Percentiles rank a stretch among this genome's conserved stretches.
Conservation (phyloP, 2,329 filamentous ascomycete genomes). For the Monosporascus sp. region DNA sequence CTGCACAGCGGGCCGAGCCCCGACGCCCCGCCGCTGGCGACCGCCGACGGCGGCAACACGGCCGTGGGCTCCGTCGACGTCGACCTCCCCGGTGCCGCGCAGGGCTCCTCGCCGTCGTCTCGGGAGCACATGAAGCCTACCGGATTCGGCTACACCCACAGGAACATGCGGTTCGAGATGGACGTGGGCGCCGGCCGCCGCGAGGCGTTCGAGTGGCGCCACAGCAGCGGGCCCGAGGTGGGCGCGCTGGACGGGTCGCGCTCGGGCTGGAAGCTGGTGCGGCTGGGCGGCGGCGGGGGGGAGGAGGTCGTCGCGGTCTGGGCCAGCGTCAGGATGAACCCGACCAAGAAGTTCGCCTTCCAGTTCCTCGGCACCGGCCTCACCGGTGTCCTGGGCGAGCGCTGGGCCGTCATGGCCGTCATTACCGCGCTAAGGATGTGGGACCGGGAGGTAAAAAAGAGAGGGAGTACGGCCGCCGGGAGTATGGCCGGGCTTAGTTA, state of each 20-base stretch:
- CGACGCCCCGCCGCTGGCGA: slow-evolving; percentile 23
- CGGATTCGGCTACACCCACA: slow-evolving; percentile 8
- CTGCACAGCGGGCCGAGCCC: slow-evolving; percentile 29
- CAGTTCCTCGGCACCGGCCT: slow-evolving; percentile 34
- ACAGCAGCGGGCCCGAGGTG: slow-evolving; percentile 30
- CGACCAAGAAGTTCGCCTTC: slow-evolving; percentile 32
- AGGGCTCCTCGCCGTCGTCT: slow-evolving; percentile 12
- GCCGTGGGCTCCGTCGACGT: slow-evolving; percentile 12
- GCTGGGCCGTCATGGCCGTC: slow-evolving; percentile 38
- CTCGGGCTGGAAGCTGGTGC: slow-evolving; percentile 37
- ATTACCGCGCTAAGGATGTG: slow-evolving; percentile 30
- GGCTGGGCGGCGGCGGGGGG: slow-evolving; percentile 18
- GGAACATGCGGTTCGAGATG: slow-evolving; percentile 28
- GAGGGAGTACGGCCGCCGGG: neutral
- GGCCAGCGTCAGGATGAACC: slow-evolving; percentile 22
- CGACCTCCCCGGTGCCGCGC: slow-evolving; percentile 17
- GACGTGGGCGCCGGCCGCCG: slow-evolving; percentile 13
- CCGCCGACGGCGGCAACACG: slow-evolving; percentile 9
- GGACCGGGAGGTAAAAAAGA: slow-evolving; percentile 10
- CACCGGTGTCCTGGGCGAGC: slow-evolving; percentile 33
- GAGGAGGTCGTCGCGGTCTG: slow-evolving; percentile 38
- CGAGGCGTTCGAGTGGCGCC: slow-evolving; percentile 40
- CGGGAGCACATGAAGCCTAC: slow-evolving; percentile 2
- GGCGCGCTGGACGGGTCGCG: slow-evolving; percentile 21
- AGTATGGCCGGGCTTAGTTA: neutral